A percentile compares a stretch with the other conserved stretches of the same genome.
phyloP scores from a whole-genome alignment of 2,329 filamentous ascomycete species.

The Arthrobotrys entomopaga region DNA sequence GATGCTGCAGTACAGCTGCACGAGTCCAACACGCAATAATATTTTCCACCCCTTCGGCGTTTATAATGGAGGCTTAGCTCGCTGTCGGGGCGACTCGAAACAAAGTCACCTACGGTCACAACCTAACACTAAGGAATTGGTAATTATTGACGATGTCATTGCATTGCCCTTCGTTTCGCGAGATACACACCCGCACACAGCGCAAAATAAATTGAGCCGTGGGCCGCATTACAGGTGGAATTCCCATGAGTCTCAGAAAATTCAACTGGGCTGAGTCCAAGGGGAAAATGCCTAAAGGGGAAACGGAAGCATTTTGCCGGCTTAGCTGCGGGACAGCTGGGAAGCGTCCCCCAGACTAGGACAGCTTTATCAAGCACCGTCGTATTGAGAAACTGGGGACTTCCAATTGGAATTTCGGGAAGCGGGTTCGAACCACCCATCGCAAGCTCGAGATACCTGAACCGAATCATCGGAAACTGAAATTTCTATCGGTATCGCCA shows the following conservation, averaged over 20 bases:
- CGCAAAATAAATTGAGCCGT: conserved; percentile 1
- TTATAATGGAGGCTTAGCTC: conserved; percentile 35
- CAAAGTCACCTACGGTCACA: background rate
- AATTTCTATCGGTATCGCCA: conserved; percentile 3
- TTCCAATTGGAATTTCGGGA: conserved; percentile 22
- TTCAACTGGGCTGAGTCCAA: conserved; percentile 8
- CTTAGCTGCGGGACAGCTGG: conserved; percentile 37
- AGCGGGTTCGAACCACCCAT: conserved; percentile 34
- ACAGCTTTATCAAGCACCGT: background rate
- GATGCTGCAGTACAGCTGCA: conserved; percentile 37
- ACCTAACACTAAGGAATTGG: conserved; percentile 20
- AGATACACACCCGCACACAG: no score
- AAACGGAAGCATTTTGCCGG: conserved; percentile 44
- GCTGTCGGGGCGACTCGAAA: conserved; percentile 3
- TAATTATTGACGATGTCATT: conserved; percentile 12
- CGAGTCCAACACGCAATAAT: conserved; percentile 45
- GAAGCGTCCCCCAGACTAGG: conserved; percentile 9
- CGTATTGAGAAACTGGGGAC: conserved; percentile 9
- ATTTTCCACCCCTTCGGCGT: conserved; percentile 41
- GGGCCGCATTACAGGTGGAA: conserved; percentile 17
- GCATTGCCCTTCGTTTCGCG: background rate
- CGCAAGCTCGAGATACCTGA: conserved; percentile 34
- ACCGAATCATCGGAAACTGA: conserved; percentile 40
- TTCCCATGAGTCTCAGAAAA: background rate
- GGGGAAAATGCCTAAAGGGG: conserved; percentile 39